These are phyloP conservation scores for Aechmea fasciata DNA, from an alignment of 176 grass and related monocot genomes.

Conservation along the genomic window DNA sequence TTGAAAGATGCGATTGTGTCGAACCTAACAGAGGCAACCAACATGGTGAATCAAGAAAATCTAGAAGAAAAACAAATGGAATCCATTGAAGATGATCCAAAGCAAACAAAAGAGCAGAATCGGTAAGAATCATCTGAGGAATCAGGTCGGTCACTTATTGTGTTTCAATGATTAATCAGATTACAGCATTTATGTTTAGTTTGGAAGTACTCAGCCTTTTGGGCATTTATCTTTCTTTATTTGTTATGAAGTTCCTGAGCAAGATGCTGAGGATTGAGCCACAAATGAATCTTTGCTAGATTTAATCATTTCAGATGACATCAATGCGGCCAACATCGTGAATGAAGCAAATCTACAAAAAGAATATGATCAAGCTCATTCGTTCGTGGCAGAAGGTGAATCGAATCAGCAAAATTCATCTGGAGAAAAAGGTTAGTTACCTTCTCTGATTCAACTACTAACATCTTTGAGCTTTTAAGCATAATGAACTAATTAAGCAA, in stretches of 20 bases:
- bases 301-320: neutral
- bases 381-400: neutral
- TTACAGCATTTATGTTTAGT: neutral
- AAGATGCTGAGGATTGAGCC: neutral
- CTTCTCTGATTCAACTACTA: neutral
- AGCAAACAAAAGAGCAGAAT: no score
- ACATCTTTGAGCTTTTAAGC: neutral
- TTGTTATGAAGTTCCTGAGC: neutral
- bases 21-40: neutral
- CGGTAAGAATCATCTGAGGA: no score
- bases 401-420: neutral
- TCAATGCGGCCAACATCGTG: neutral
- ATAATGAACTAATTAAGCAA: neutral
- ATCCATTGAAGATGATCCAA: no score
- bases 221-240: neutral
- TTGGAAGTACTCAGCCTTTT: neutral
- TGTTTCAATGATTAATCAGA: no score
- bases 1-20: neutral
- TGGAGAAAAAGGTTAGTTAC: slow-evolving; percentile 1
- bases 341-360: neutral
- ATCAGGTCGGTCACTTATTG: no score
- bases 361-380: neutral
- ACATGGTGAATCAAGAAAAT: neutral
- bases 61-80: neutral
- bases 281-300: neutral